phyloP scores from a whole-genome alignment of 2,329 filamentous ascomycete species.

The Ilyonectria robusta region DNA sequence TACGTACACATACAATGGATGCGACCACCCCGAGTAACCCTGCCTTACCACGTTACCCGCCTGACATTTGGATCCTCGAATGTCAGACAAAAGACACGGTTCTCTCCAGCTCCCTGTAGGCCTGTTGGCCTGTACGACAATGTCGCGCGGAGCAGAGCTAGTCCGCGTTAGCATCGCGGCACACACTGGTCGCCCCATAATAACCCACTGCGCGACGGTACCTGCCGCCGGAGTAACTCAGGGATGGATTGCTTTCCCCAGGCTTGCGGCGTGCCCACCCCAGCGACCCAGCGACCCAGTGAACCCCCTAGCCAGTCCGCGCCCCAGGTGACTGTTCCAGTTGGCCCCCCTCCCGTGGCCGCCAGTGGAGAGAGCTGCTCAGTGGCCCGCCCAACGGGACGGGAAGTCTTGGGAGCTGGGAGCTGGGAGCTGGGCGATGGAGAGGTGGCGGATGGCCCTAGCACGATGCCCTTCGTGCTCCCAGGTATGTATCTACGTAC shows the following conservation, averaged over 20 bases:
- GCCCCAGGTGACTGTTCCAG: conserved; percentile 9
- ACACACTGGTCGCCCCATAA: conserved; percentile 9
- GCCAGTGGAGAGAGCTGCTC: conserved; percentile 19
- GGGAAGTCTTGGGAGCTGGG: conserved; percentile 26
- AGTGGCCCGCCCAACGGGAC: conserved; percentile 28
- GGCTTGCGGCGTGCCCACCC: conserved; percentile 6
- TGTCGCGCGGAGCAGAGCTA: conserved; percentile 9
- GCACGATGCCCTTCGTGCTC: neutral
- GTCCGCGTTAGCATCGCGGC: conserved; percentile 28
- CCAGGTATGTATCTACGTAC: neutral
- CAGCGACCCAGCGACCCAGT: neutral
- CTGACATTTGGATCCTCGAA: neutral
- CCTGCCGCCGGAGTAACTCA: conserved; percentile 19
- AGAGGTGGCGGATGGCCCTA: conserved; percentile 5
- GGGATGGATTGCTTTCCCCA: conserved; percentile 11
- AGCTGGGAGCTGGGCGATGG: conserved; percentile 12
- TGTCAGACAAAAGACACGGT: conserved; percentile 4
- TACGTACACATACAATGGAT: no score
- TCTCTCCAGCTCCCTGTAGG: neutral
- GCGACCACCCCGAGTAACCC: neutral
- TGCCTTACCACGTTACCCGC: neutral
- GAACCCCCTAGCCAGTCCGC: neutral
- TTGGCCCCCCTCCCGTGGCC: conserved; percentile 9
- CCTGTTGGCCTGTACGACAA: neutral
- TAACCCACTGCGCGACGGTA: conserved; percentile 11